Base-by-base conservation (phyloP, 2,329 filamentous ascomycete genomes). In the Ascochyta lentis region DNA sequence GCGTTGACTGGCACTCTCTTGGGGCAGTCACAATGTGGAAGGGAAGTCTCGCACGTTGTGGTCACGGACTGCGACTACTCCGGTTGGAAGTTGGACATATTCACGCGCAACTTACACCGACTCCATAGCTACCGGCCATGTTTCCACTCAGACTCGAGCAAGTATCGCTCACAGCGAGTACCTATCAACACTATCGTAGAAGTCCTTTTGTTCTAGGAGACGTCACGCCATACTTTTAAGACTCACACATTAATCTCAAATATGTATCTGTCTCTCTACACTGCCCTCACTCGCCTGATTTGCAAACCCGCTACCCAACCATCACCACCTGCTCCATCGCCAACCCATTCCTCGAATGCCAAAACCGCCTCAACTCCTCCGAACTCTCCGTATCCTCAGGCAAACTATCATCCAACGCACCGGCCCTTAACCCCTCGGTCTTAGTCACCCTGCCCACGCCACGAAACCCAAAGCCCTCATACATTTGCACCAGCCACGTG, bases 301-400 rank as follows among this genome's bases (percentile, higher is more conserved):
- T 12, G 6, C 23, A 3, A 35, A 8, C 44, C 34, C 12, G 4
- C 34, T 29, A 33, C 23, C 31, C 39, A 37, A 47, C 6, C 4
- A n/a, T 22, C 15, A 61, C 41, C 16, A 66, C 31, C 23, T 40
- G 43, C 49, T 68, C 65, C 67, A 69, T 67, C 24, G 59, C 58
- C 12, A 61, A 16, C 22, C 61, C 64, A 54, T 48, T 54, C 27
- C 63, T 48, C 37, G 43, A 54, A 13, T 65, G 60, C 61, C 63
- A 68, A 16, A 22, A 26, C 26, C 10, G n/a, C 31, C 42, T 51
- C 52, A 59, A 13, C 34, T 63, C 56, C 13, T 57, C 54, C 3
- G 49, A 61, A 31, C 53, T 63, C 13, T 29, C 29, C 13, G 58
- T 59, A 56, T 64, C 65, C 16, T 35, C 13, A 0, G 66, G 64